These are phyloP conservation scores for Colletotrichum sp. DNA, from an alignment of 2,329 filamentous ascomycete genomes.

Conservation along the genomic window DNA sequence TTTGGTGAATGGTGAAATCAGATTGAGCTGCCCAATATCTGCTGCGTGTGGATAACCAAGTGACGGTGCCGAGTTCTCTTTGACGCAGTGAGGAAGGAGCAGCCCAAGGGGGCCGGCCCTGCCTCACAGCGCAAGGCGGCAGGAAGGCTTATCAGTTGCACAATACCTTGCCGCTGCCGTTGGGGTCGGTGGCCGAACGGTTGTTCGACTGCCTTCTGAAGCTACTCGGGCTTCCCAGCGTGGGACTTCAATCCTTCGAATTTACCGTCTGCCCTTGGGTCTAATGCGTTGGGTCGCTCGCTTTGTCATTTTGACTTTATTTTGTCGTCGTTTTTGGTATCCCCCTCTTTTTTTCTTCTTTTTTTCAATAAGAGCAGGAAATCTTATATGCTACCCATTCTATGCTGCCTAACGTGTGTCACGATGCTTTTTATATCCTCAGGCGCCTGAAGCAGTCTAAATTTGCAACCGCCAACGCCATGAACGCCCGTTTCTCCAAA, in stretches of 20 bases:
- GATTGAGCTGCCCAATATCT: rapidly evolving
- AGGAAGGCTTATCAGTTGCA: neutral
- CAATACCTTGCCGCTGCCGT: neutral
- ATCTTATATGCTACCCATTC: neutral
- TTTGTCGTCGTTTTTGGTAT: neutral
- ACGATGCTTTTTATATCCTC: neutral
- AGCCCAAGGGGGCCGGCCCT: neutral
- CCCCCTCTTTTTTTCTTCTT: neutral
- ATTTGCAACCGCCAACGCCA: neutral
- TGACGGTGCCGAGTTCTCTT: rapidly evolving
- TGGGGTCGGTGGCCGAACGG: neutral
- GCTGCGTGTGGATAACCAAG: neutral
- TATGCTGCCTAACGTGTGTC: neutral
- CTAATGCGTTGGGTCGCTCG: neutral
- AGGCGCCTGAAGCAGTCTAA: neutral
- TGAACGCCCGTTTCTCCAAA: neutral
- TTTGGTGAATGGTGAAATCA: neutral
- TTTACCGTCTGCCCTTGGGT: neutral
- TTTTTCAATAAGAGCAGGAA: neutral
- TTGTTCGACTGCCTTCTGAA: neutral
- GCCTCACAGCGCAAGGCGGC: neutral
- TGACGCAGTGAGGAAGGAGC: neutral
- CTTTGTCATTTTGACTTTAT: neutral
- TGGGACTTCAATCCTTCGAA: neutral
- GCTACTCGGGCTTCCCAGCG: neutral